Conservation (phyloP, 2,329 filamentous ascomycete genomes). For the Fusarium paranaense region DNA sequence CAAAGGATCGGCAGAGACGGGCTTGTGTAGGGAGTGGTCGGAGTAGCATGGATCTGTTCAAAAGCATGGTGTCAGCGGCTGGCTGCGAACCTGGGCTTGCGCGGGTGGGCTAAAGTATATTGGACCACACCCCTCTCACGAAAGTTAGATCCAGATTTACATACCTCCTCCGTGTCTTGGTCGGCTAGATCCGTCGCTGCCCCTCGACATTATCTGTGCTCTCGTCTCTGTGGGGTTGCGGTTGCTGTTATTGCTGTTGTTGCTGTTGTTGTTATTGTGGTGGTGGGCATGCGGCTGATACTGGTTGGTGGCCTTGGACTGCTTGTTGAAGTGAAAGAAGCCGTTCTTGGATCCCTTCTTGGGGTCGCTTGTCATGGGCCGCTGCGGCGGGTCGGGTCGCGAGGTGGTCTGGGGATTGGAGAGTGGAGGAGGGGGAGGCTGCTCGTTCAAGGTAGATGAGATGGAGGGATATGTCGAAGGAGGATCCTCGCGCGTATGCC, state of each 20-base stretch:
- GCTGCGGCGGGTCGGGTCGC: constrained; percentile 22
- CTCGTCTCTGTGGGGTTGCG: constrained; percentile 51
- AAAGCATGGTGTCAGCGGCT: constrained; percentile 38
- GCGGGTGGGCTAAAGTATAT: constrained; percentile 32
- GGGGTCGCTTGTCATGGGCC: constrained; percentile 49
- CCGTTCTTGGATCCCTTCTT: constrained; percentile 60
- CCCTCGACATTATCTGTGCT: constrained; percentile 54
- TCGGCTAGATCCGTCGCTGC: constrained; percentile 46
- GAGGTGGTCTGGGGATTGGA: constrained; percentile 31
- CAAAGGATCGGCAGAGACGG: constrained; percentile 56
- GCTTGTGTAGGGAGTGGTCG: constrained; percentile 53
- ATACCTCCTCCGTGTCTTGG: constrained; percentile 52
- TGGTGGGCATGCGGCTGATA: constrained; percentile 39
- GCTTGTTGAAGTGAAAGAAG: constrained; percentile 65
- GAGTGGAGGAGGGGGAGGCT: constrained; percentile 29
- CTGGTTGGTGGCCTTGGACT: constrained; percentile 55
- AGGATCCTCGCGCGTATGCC: constrained; percentile 41
- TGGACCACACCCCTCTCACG: constrained; percentile 9
- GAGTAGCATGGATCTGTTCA: constrained; percentile 44
- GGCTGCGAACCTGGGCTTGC: constrained; percentile 16
- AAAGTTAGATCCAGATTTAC: constrained; percentile 38
- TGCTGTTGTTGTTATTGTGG: constrained; percentile 19
- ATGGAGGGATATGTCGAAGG: constrained; percentile 43
- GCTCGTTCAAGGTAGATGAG: constrained; percentile 42
- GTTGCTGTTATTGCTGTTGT: constrained; percentile 35